Conservation (phyloP, 306 rosid species). For the Casuarina glauca region DNA sequence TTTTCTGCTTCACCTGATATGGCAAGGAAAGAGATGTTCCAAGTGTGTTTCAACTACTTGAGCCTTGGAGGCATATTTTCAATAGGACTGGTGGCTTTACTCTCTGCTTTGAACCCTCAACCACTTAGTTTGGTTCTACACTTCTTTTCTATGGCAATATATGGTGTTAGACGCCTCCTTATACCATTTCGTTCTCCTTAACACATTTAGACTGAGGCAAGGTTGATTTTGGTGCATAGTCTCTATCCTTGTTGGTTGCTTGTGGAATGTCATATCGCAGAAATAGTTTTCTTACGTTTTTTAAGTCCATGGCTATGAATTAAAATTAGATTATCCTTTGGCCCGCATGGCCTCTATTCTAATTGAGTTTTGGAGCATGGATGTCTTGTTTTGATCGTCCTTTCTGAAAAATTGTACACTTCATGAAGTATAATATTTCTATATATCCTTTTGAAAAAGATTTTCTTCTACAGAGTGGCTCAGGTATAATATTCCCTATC, state of each 20-base stretch:
- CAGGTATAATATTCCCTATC: slow-evolving; percentile 54
- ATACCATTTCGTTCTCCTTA: slow-evolving; percentile 63
- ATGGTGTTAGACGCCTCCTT: slow-evolving; percentile 63
- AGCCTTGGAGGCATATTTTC: slow-evolving; percentile 55
- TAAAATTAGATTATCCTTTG: not conserved
- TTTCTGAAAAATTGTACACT: not conserved
- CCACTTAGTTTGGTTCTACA: slow-evolving; percentile 64
- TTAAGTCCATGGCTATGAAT: not conserved
- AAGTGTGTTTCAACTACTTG: slow-evolving; percentile 59
- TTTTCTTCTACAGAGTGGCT: slow-evolving; percentile 41
- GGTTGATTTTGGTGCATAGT: slow-evolving; percentile 49
- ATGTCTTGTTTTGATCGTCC: too few relatives aligned
- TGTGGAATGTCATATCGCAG: not conserved
- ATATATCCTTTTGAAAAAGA: not conserved
- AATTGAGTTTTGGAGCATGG: not conserved
- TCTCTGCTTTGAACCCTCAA: slow-evolving; percentile 60
- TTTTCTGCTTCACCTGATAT: slow-evolving; percentile 45
- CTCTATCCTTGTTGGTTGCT: not conserved
- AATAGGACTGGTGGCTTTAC: slow-evolving; percentile 52
- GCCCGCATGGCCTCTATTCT: not conserved
- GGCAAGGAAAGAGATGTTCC: slow-evolving; percentile 51
- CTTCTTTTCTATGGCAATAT: slow-evolving; percentile 65
- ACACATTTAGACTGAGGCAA: slow-evolving; percentile 56
- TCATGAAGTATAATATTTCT: not conserved
- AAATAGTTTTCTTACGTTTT: not conserved